phyloP scores from a whole-genome alignment of 768 basidiomycete species.

The Hemileccinum impolitum region DNA sequence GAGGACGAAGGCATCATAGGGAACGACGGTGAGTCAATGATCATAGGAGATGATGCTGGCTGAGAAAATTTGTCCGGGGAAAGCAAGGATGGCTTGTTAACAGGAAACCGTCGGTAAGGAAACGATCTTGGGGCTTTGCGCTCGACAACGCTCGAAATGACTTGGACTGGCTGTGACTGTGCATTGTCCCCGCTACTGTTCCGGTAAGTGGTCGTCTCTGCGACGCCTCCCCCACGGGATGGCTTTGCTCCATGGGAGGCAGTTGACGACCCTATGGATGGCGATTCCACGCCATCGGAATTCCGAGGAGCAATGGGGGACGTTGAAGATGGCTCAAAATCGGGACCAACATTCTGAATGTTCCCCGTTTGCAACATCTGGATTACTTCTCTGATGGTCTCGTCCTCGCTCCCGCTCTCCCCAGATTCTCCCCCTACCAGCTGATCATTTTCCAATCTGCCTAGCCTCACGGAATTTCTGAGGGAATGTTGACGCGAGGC shows the following conservation, averaged over 20 bases:
- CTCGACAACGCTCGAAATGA: slow-evolving; percentile 24
- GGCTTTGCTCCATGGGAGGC: slow-evolving; percentile 31
- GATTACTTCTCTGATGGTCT: slow-evolving; percentile 46
- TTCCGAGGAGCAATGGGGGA: background rate
- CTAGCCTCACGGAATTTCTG: slow-evolving; percentile 51
- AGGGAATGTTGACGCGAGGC: slow-evolving; percentile 45
- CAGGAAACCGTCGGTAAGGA: slow-evolving; percentile 13
- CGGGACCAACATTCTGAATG: slow-evolving; percentile 52
- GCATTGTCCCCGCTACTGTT: slow-evolving; percentile 32
- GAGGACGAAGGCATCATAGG: slow-evolving; percentile 8
- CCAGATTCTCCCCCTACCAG: slow-evolving; percentile 49
- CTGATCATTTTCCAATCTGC: slow-evolving; percentile 49
- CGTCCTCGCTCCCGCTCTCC: slow-evolving; percentile 56
- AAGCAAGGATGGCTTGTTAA: slow-evolving; percentile 14
- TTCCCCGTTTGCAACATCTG: slow-evolving; percentile 50
- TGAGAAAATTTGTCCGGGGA: background rate
- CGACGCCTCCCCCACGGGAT: slow-evolving; percentile 24
- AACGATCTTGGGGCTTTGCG: slow-evolving; percentile 14
- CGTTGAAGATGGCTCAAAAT: slow-evolving; percentile 24
- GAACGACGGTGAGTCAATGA: slow-evolving; percentile 20
- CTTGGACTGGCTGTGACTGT: slow-evolving; percentile 30
- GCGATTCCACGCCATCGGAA: background rate
- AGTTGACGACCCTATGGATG: background rate
- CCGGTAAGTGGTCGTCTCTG: slow-evolving; percentile 14
- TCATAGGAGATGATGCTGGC: slow-evolving; percentile 7